Base-by-base conservation (phyloP, 495 filamentous ascomycete species). In the Jackrogersella minutella region DNA sequence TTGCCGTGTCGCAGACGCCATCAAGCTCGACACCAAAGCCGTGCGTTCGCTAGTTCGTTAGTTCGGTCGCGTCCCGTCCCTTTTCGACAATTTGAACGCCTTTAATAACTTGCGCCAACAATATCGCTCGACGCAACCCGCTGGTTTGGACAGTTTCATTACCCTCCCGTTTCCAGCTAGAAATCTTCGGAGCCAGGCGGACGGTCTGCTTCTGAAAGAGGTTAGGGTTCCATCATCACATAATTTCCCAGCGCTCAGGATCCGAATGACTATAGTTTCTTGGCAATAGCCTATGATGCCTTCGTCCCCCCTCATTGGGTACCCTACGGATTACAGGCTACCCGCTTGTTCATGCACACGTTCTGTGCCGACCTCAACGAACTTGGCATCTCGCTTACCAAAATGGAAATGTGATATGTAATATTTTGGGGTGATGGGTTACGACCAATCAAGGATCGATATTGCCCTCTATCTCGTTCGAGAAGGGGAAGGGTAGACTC, bases 341-440 rank as follows among this genome's bases (percentile, higher is more conserved):
- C 36, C 60, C 56, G 46, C 54, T 59, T 57, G 66, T 65, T 69
- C 66, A 65, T 62, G 66, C 66, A 62, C 66, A 69, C 57, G 61
- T 65, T 65, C 60, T 58, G 37, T 69, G 61, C 66, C 66, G 66
- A 69, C 56, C 43, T 64, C 19, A 49, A 57, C 57, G 51, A 65
- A 64, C 66, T 52, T 65, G 61, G 66, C 66, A 59, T 69, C 66
- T 64, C 51, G 62, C 51, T 69, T 69, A 58, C 40, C 51, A 69
- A 69, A 69, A 69, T 65, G 66, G 66, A 69, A 69, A 69, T 65
- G 44, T 69, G 66, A 69, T 43, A 58, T 34, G 57, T 65, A 44
- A 69, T 37, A 33, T 40, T 31, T 44, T 43, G 10, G 37, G 30
- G 43, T 39, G 34, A 43, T 46, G 26, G 44, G 44, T n/a, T 13